A percentile compares a stretch with the other conserved stretches of the same genome.
phyloP scores from a whole-genome alignment of 1,139 yeast genomes.

The Candida smagusa region DNA sequence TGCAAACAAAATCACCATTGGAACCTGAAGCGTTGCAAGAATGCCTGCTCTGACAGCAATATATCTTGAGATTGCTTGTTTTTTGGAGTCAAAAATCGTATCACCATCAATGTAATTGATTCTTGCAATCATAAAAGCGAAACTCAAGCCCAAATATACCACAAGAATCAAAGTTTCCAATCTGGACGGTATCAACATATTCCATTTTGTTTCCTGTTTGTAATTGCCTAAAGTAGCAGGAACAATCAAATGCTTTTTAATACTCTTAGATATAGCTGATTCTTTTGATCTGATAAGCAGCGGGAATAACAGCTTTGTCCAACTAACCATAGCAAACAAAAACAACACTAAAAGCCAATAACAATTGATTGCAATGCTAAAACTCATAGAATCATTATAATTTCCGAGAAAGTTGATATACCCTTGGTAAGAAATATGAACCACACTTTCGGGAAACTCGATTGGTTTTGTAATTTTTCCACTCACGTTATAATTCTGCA shows the following conservation, averaged over 20 bases:
- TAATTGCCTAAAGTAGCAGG: conserved; percentile 27
- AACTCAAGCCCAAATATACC: conserved; percentile 9
- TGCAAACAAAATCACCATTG: conserved; percentile 38
- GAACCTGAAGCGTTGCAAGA: conserved; percentile 27
- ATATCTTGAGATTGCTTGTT: conserved; percentile 24
- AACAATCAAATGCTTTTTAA: conserved; percentile 20
- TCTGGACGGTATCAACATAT: conserved; percentile 14
- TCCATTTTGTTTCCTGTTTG: conserved; percentile 15
- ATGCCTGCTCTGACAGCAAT: conserved; percentile 32
- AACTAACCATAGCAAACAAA: conserved; percentile 38
- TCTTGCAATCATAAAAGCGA: conserved; percentile 14
- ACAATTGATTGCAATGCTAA: conserved; percentile 47
- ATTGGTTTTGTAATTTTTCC: conserved; percentile 6
- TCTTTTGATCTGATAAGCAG: conserved; percentile 4
- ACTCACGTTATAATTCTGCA: conserved; percentile 1
- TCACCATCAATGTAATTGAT: conserved; percentile 20
- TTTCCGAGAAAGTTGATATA: conserved; percentile 20
- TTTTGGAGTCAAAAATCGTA: conserved; percentile 18
- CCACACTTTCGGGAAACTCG: neutral
- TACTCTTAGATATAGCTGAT: neutral
- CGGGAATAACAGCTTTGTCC: conserved; percentile 32
- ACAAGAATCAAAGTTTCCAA: conserved; percentile 18
- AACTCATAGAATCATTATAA: conserved; percentile 36
- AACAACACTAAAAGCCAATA: conserved; percentile 49
- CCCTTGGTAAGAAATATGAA: neutral